Conservation (phyloP, 2,329 filamentous ascomycete genomes). For the Arthroderma uncinatum region DNA sequence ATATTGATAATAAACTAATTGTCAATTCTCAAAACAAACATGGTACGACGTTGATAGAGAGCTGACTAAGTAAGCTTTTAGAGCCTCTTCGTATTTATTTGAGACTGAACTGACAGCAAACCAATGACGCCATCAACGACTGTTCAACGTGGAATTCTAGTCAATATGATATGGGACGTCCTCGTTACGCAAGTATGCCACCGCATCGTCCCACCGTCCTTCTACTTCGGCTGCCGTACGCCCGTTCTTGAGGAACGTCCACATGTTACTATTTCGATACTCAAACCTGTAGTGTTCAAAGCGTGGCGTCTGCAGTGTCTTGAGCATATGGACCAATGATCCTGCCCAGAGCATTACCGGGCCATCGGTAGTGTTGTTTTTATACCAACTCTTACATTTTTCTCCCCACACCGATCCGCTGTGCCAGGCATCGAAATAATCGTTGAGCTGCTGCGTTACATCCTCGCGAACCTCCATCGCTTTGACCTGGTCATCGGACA, state of each 20-base stretch:
- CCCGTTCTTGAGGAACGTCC: conserved; percentile 13
- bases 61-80: too few relatives aligned
- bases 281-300: conserved; percentile 26
- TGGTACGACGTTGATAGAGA: too few relatives aligned
- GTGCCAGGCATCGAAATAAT: not conserved
- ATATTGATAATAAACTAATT: too few relatives aligned
- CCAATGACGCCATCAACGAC: too few relatives aligned
- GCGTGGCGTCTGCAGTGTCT: conserved; percentile 25
- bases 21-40: too few relatives aligned
- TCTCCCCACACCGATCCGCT: conserved; percentile 7
- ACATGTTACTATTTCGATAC: conserved; percentile 22
- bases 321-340: conserved; percentile 16
- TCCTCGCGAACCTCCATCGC: conserved; percentile 3
- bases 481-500: conserved; percentile 9
- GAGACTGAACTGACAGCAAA: too few relatives aligned
- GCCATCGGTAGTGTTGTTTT: conserved; percentile 11
- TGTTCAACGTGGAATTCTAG: too few relatives aligned
- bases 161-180: conserved; percentile 13
- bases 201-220: not conserved
- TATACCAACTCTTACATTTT: conserved; percentile 15
- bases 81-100: too few relatives aligned
- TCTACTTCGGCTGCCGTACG: conserved; percentile 12
- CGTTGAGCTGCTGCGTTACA: conserved; percentile 4
- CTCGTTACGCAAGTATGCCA: conserved; percentile 20
- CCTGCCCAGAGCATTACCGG: not conserved